These are phyloP conservation scores for Fusarium sp. DNA, from an alignment of 2,329 filamentous ascomycete species.

Conservation along the genomic window DNA sequence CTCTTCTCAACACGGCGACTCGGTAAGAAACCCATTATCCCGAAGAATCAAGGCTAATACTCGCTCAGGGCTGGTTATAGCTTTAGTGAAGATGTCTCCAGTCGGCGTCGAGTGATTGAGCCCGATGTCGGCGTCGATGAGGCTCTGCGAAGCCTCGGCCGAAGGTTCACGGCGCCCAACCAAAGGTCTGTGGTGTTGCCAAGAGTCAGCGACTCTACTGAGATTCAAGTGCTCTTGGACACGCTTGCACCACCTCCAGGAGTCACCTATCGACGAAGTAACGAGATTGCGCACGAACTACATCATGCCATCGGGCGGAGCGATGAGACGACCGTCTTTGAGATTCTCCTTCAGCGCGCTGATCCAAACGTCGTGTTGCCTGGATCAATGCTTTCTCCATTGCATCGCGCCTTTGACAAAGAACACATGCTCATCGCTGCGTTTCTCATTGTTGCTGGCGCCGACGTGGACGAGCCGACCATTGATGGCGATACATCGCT, in stretches of 20 bases:
- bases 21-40: slow-evolving; percentile 17
- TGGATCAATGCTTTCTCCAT: slow-evolving; percentile 44
- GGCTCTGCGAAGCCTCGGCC: slow-evolving; percentile 41
- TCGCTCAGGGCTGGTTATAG: slow-evolving; percentile 32
- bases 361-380: slow-evolving; percentile 44
- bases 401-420: slow-evolving; percentile 45
- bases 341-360: slow-evolving; percentile 40
- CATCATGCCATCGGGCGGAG: slow-evolving; percentile 42
- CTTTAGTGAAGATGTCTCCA: slow-evolving; percentile 36
- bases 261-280: slow-evolving; percentile 35
- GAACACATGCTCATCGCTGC: slow-evolving; percentile 44
- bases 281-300: slow-evolving; percentile 39
- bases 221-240: slow-evolving; percentile 45
- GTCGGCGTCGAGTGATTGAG: slow-evolving; percentile 45
- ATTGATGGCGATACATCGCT: slow-evolving; percentile 43
- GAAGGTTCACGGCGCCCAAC: slow-evolving; percentile 41
- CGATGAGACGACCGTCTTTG: slow-evolving; percentile 44
- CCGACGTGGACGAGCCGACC: slow-evolving; percentile 45
- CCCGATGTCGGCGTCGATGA: slow-evolving; percentile 43
- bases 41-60: slow-evolving; percentile 19
- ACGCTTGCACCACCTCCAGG: slow-evolving; percentile 43
- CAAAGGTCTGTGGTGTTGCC: slow-evolving; percentile 41
- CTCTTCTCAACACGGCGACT: slow-evolving; percentile 45
- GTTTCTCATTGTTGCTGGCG: slow-evolving; percentile 45
- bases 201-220: slow-evolving; percentile 45